phyloP scores from a whole-genome alignment of 192 early-diverging fungal genomes.

The Fimicolochytrium jonesii region DNA sequence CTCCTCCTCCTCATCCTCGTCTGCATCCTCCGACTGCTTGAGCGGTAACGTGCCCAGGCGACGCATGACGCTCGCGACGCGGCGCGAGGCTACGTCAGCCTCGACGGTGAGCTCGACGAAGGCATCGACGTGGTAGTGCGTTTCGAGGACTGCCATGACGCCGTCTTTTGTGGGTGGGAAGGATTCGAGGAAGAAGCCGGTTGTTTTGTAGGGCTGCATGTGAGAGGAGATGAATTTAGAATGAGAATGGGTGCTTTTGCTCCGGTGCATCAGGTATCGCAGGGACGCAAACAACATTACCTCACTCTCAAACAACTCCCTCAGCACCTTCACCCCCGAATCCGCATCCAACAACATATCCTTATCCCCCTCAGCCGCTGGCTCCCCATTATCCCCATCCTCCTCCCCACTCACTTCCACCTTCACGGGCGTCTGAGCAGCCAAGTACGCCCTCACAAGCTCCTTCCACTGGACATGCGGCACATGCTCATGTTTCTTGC shows the following conservation, averaged over 20 bases:
- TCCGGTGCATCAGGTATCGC: not conserved
- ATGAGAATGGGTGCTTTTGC: too few relatives aligned
- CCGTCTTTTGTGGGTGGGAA: constrained; percentile 47
- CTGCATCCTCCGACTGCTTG: constrained; percentile 14
- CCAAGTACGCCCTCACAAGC: too few relatives aligned
- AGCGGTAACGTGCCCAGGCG: not conserved
- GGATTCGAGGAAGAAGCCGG: constrained; percentile 45
- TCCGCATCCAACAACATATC: too few relatives aligned
- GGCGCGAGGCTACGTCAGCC: constrained; percentile 30
- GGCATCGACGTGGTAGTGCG: constrained; percentile 38
- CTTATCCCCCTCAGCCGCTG: too few relatives aligned
- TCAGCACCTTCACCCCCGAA: too few relatives aligned
- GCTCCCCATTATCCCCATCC: too few relatives aligned
- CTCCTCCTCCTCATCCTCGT: constrained; percentile 17
- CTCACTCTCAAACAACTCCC: constrained; percentile 29
- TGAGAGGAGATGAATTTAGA: too few relatives aligned
- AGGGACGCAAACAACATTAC: not conserved
- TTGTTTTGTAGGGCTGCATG: too few relatives aligned
- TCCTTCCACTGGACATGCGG: too few relatives aligned
- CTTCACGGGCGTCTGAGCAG: too few relatives aligned
- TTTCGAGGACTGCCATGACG: constrained; percentile 35
- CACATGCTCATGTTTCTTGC: constrained; percentile 8
- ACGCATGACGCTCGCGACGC: constrained; percentile 9
- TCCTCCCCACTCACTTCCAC: too few relatives aligned
- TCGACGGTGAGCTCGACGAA: constrained; percentile 39